These are phyloP conservation scores for Podila epigama DNA, from an alignment of 192 early-diverging fungal species.

Conservation along the genomic window DNA sequence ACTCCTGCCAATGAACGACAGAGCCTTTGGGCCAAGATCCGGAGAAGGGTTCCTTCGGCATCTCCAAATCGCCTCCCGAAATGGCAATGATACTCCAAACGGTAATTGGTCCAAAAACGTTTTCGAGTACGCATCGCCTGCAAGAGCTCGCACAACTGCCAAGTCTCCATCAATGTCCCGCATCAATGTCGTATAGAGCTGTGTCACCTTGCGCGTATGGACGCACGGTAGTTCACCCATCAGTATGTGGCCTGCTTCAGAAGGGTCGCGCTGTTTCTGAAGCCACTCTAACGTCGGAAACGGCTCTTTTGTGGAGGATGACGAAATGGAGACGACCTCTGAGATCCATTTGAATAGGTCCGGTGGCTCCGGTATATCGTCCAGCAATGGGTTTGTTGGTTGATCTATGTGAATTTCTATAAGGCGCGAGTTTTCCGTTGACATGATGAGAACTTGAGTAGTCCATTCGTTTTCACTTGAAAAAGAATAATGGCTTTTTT, in stretches of 20 bases:
- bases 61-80: conserved; percentile 59
- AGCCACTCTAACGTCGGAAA: conserved; percentile 33
- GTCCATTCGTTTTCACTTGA: no score
- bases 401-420: conserved; percentile 23
- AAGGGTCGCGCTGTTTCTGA: conserved; percentile 21
- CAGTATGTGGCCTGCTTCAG: background rate
- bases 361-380: conserved; percentile 13
- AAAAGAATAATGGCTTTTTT: no score
- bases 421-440: no score
- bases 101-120: conserved; percentile 59
- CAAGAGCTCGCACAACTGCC: conserved; percentile 53
- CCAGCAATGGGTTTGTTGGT: background rate
- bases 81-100: conserved; percentile 59
- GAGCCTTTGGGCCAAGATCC: conserved; percentile 49
- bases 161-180: conserved; percentile 16
- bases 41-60: conserved; percentile 55
- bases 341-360: conserved; percentile 32
- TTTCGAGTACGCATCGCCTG: conserved; percentile 22
- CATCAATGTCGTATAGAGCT: conserved; percentile 22
- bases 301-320: background rate
- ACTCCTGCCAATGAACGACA: conserved; percentile 60
- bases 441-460: no score
- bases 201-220: conserved; percentile 14
- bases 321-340: conserved; percentile 13
- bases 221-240: conserved; percentile 8